Percentiles rank a stretch among this genome's conserved stretches.
phyloP scores from a whole-genome alignment of 352 stramenopile species.

The Hyaloperonospora arabidopsidis region DNA sequence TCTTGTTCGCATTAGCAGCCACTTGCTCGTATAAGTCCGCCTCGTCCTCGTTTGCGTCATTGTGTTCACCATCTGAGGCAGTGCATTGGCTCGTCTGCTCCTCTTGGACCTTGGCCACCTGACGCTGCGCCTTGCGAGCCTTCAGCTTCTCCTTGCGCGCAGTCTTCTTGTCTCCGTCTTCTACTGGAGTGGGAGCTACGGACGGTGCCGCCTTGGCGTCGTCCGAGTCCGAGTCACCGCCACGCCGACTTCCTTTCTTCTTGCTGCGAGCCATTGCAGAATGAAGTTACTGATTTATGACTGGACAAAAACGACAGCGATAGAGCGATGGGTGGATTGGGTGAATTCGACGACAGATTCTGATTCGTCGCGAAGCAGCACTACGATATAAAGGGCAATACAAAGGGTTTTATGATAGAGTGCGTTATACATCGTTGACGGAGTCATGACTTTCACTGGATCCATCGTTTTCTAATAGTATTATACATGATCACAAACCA shows the following conservation, averaged over 20 bases:
- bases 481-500: no score
- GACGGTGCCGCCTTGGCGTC: constrained; percentile 28
- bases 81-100: constrained; percentile 28
- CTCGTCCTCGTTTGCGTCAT: constrained; percentile 27
- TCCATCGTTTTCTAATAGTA: no score
- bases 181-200: constrained; percentile 17
- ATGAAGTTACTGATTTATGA: constrained; percentile 1
- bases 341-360: no score
- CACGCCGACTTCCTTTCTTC: constrained; percentile 70
- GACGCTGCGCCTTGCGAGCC: constrained; percentile 44
- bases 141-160: constrained; percentile 76
- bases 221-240: constrained; percentile 72
- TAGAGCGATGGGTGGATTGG: constrained; percentile 6
- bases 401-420: no score
- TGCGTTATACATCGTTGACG: no score
- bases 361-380: no score
- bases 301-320: constrained; percentile 15
- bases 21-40: constrained; percentile 57
- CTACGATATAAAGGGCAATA: no score
- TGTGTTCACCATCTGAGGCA: constrained; percentile 21
- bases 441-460: no score
- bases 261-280: constrained; percentile 57
- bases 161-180: constrained; percentile 61
- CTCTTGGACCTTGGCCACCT: constrained; percentile 37
- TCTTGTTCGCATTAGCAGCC: constrained; percentile 43